Evolutionary conservation across 495 filamentous ascomycete genomes (phyloP).

Genomic region (Penicillium ochrochloron): DNA sequence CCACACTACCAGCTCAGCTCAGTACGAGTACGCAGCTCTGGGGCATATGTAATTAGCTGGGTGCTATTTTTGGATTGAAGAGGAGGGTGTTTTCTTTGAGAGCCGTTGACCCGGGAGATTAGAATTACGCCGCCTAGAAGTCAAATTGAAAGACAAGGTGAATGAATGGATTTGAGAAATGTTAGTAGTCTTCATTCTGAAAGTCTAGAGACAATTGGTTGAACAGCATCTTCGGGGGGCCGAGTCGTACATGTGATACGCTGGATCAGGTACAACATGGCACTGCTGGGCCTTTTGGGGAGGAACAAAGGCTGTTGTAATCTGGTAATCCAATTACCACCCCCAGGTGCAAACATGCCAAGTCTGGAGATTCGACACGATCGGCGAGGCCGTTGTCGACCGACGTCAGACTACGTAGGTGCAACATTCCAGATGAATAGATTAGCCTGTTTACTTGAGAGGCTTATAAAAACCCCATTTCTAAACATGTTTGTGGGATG

Average conservation of each 20-base stretch:
- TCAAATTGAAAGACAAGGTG: background rate
- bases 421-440: background rate
- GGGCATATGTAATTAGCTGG: slow-evolving; percentile 3
- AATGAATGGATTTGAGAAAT: background rate
- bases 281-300: background rate
- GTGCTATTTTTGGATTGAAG: slow-evolving; percentile 30
- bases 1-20: background rate
- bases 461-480: background rate
- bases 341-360: slow-evolving; percentile 25
- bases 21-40: background rate
- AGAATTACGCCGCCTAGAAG: background rate
- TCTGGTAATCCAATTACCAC: slow-evolving; percentile 20
- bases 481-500: background rate
- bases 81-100: slow-evolving; percentile 1
- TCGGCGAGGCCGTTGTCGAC: slow-evolving; percentile 14
- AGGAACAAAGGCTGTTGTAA: background rate
- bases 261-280: background rate
- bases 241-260: slow-evolving; percentile 8
- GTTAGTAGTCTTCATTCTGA: background rate
- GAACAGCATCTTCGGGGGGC: background rate
- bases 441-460: background rate
- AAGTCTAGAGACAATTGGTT: background rate
- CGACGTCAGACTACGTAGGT: slow-evolving; percentile 11
- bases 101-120: slow-evolving; percentile 12
- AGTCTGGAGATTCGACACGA: slow-evolving; percentile 22